phyloP scores from a whole-genome alignment of 78 protist genomes.

The Isochrysis galbana region DNA sequence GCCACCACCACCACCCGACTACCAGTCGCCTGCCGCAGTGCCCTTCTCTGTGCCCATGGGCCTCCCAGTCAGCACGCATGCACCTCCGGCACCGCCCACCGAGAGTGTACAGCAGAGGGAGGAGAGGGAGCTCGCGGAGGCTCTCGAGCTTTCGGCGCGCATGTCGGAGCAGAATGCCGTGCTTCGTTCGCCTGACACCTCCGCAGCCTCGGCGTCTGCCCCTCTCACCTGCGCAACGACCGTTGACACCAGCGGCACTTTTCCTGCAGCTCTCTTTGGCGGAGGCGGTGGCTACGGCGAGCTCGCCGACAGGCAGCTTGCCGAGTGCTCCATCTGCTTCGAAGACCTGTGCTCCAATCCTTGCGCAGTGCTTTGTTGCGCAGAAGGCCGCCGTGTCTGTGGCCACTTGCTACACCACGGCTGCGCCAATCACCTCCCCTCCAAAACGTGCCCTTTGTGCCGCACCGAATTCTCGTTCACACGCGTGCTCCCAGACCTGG shows the following conservation, averaged over 20 bases:
- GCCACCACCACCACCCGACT: background rate
- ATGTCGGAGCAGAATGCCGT: background rate
- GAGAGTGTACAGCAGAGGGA: background rate
- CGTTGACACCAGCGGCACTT: background rate
- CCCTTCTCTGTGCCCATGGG: background rate
- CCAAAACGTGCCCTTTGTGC: background rate
- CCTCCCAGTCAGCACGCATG: background rate
- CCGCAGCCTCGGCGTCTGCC: background rate
- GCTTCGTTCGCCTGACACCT: too few relatives aligned
- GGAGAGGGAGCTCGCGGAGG: background rate
- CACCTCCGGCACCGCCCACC: background rate
- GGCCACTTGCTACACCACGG: background rate
- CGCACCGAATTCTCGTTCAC: background rate
- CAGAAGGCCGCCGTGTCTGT: background rate
- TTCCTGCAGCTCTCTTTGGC: background rate
- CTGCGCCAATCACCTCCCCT: background rate
- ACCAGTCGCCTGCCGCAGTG: background rate
- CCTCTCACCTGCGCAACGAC: background rate
- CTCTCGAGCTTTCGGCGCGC: background rate
- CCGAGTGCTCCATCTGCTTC: background rate
- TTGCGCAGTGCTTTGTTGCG: background rate
- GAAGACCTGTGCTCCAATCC: background rate
- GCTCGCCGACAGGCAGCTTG: background rate
- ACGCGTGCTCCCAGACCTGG: background rate
- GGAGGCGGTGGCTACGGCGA: background rate